phyloP scores from a whole-genome alignment of 805 yeast species.

The Saturnispora mendoncae region DNA sequence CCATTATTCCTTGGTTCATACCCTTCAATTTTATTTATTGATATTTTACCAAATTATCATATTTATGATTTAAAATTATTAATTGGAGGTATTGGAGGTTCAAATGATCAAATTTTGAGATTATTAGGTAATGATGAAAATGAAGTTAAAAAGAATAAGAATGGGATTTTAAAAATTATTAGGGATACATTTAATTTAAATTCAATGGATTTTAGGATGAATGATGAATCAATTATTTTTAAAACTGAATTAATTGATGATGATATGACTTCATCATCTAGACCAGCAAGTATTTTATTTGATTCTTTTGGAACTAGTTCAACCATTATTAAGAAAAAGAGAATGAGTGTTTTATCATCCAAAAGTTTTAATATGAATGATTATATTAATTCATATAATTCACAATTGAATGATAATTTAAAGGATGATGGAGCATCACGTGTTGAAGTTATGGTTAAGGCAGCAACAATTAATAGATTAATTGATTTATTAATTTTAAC shows the following conservation, averaged over 20 bases:
- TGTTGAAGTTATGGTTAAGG: constrained; percentile 34
- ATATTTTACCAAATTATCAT: constrained; percentile 43
- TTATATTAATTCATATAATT: constrained; percentile 20
- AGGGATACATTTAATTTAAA: constrained; percentile 59
- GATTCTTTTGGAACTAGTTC: constrained; percentile 17
- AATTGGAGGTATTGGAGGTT: constrained; percentile 45
- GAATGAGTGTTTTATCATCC: constrained; percentile 30
- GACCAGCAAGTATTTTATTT: constrained; percentile 28
- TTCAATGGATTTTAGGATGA: constrained; percentile 44
- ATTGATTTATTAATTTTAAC: constrained; percentile 74
- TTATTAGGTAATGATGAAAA: constrained; percentile 3
- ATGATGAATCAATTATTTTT: constrained; percentile 45
- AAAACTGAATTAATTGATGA: constrained; percentile 32
- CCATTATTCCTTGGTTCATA: constrained; percentile 56
- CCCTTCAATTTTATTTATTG: constrained; percentile 57
- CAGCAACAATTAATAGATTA: constrained; percentile 67
- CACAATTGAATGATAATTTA: constrained; percentile 17
- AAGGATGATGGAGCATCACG: too few species aligned
- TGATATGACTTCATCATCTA: constrained; percentile 15
- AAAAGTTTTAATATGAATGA: constrained; percentile 29
- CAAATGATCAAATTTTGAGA: constrained; percentile 13
- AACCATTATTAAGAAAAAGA: constrained; percentile 12
- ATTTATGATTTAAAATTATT: constrained; percentile 46
- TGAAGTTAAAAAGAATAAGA: constrained; percentile 23
- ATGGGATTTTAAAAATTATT: constrained; percentile 44